Base-by-base conservation (phyloP, 202 grass and related monocot genomes). In the Dendrocalamus latiflorus region DNA sequence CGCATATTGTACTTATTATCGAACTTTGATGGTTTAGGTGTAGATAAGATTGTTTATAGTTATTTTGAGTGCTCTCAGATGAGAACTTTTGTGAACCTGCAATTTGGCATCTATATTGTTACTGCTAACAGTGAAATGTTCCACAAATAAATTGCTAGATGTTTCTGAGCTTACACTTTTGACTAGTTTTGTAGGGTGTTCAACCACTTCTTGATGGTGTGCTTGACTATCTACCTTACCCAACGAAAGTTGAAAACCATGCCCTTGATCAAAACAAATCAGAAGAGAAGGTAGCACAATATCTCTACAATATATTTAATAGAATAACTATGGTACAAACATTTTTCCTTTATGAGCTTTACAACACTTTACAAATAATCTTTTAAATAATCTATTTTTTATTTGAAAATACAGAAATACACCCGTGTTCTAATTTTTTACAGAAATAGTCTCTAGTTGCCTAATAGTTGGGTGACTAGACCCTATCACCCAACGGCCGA, bases 231-330 rank as follows among this genome's bases (percentile, higher is more conserved):
- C 80, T 99, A 81, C 93, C 96, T 41, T 93, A 82, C 69, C 93
- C 96, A 42, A 77, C 78, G 75, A 91, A 99, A 89, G 91, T 99
- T 77, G 86, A 95, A 71, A 99, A 92, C 78, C 84, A 88, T 41
- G 96, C 96, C 28, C 96, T 99, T 84, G 93, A 99, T 69, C 96
- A 99, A 88, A 92, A 89, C 80, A 99, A 93, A 66, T 93, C 89
- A 14, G 96, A 99, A 90, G 96, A 95, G 75, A 95, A 95, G 93
- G 96, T 99, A 90, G 22, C 22, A 88, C 4, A 65, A 63, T 26
- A 65, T 72, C 28, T 76, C 62, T 34, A 16, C 22, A 72, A 34
- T 78, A 42, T 28, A 65, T 85, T 74, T 18, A 61, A 77, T 77
- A 72, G 37, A 84, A 16, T 72, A 61, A 72, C 56, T 72, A 4